Percentiles rank a stretch among this genome's conserved stretches.
Evolutionary conservation across 148 eudicot species (phyloP).

Genomic region (Chenopodium album): DNA sequence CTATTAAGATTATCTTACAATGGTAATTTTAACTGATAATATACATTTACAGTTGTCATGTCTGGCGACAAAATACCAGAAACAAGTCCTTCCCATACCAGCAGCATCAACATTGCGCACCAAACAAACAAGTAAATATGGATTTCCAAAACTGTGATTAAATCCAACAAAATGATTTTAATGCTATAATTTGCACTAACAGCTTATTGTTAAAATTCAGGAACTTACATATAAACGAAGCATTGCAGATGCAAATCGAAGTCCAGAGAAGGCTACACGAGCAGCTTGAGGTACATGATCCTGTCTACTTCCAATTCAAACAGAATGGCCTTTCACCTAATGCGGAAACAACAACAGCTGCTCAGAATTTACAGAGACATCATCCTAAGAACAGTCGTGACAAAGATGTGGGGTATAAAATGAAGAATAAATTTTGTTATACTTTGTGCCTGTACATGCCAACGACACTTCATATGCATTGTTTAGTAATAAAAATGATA

Average conservation of each 20-base stretch:
- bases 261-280: conserved; percentile 90
- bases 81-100: conserved; percentile 47
- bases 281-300: conserved; percentile 86
- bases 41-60: conserved; percentile 35
- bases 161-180: neutral
- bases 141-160: neutral
- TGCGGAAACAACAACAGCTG: conserved; percentile 39
- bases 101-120: conserved; percentile 43
- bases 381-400: conserved; percentile 40
- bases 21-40: conserved; percentile 11
- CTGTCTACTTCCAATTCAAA: conserved; percentile 36
- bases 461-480: conserved; percentile 13
- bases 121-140: conserved; percentile 60
- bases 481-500: neutral
- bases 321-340: conserved; percentile 42
- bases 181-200: conserved; percentile 11
- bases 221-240: conserved; percentile 74
- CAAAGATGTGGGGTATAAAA: conserved; percentile 42
- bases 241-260: conserved; percentile 90
- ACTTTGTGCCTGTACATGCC: conserved; percentile 32
- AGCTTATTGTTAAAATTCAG: conserved; percentile 32
- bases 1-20: neutral
- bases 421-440: conserved; percentile 32
- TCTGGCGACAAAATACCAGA: conserved; percentile 48
- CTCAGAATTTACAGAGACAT: conserved; percentile 40